Base-by-base conservation (phyloP, 192 early-diverging fungal genomes). In the Backusella australiensis region DNA sequence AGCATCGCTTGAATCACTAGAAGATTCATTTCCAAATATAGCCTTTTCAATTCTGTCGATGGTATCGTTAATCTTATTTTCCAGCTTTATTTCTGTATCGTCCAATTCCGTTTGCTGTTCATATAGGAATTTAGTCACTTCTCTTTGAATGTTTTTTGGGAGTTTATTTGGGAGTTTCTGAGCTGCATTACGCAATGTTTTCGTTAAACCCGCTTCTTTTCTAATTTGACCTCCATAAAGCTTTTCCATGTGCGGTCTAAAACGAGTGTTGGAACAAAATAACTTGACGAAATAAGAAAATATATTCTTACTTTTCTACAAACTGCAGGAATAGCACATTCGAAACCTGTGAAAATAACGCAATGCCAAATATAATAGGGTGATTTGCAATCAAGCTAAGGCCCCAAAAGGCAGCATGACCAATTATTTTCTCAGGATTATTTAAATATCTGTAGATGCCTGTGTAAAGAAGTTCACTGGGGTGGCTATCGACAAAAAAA, bases 351-450 rank as follows among this genome's bases (percentile, higher is more conserved):
- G 93, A 89, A 69, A 96, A 87, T 69, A 97, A 79, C 19, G 97
- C 93, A 74, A 98, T 73, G 12, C 89, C 89, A 77, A 96, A 92
- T 77, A 98, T 87, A 19, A 89, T 78, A 91, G 90, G 92, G 71
- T 89, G 90, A 68, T 90, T 90, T 73, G 94, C 92, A 44, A 97
- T 93, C 71, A 98, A 83, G 19, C 94, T 91, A 73, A 97, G 81
- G 5, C 96, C 97, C 91, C 95, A 99, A 80, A 95, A 97, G 0
- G 96, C 95, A 21, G 94, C 92, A 68, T 93, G 93, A 21, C 94
- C 95, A 67, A 97, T 93, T 41, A 98, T 89, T 80, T 95, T 94
- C 67, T 96, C 94, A 14, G 97, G 97, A 84, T 99, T 96, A 81
- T 99, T 96, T 49, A 99, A 84, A 17, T 93, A 99, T 78, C 88